phyloP scores from a whole-genome alignment of 768 basidiomycete genomes.

The Trichaptum fuscoviolaceum region DNA sequence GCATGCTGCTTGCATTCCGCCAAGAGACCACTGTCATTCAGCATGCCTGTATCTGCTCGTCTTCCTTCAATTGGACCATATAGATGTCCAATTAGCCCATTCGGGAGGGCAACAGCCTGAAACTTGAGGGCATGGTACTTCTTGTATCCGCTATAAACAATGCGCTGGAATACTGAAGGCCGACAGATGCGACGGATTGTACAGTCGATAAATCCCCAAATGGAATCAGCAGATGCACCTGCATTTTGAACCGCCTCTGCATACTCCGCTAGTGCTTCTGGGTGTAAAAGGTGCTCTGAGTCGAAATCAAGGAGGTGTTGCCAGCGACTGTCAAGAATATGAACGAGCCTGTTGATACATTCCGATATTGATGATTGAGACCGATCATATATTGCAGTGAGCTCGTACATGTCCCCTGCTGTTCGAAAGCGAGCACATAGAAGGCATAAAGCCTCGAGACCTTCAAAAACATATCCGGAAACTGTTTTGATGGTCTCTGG shows the following conservation, averaged over 20 bases:
- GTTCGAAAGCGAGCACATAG: conserved; percentile 15
- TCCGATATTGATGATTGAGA: conserved; percentile 17
- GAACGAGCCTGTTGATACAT: conserved; percentile 13
- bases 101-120: conserved; percentile 23
- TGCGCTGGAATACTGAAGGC: conserved; percentile 13
- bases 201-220: conserved; percentile 22
- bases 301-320: conserved; percentile 18
- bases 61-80: conserved; percentile 20
- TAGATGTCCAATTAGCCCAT: conserved; percentile 23
- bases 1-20: conserved; percentile 8
- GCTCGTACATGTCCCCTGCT: conserved; percentile 14
- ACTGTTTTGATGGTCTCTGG: conserved; percentile 10
- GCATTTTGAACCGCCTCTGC: conserved; percentile 13
- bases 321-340: conserved; percentile 17
- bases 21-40: conserved; percentile 13
- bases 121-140: conserved; percentile 25
- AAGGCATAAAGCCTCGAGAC: conserved; percentile 16
- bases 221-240: conserved; percentile 13
- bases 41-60: conserved; percentile 15
- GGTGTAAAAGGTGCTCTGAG: conserved; percentile 12
- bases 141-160: conserved; percentile 22
- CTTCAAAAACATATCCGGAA: conserved; percentile 7
- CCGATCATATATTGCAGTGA: conserved; percentile 15
- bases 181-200: conserved; percentile 18
- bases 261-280: conserved; percentile 11